A percentile compares a stretch with the other conserved stretches of the same genome.
Conservation (phyloP, 2,329 filamentous ascomycete species). For the Aureobasidium zeae region DNA sequence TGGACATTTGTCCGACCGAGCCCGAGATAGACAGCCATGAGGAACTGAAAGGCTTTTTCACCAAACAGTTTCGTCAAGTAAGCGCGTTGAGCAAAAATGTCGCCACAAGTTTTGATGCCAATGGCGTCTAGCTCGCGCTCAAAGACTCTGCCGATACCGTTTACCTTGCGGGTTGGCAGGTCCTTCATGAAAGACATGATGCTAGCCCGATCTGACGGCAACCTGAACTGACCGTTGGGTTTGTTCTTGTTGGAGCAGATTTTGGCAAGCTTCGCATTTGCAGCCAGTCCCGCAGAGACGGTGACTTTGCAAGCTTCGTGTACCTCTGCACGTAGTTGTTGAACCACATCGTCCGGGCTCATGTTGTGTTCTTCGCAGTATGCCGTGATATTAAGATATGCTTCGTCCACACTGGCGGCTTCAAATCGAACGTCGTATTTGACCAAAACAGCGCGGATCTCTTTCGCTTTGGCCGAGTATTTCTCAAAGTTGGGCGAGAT, state of each 20-base stretch:
- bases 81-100: conserved; percentile 69
- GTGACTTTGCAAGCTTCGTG: conserved; percentile 70
- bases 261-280: conserved; percentile 88
- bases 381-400: conserved; percentile 84
- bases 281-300: conserved; percentile 86
- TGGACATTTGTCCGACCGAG: conserved; percentile 77
- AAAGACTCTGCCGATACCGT: conserved; percentile 87
- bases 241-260: conserved; percentile 95
- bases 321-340: conserved; percentile 68
- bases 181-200: conserved; percentile 82
- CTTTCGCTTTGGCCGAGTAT: conserved; percentile 80
- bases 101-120: conserved; percentile 78
- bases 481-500: conserved; percentile 83
- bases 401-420: conserved; percentile 90
- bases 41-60: conserved; percentile 80
- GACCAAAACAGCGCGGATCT: conserved; percentile 71
- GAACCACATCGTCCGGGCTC: conserved; percentile 62
- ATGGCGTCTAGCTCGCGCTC: conserved; percentile 84
- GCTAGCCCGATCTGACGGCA: conserved; percentile 60
- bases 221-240: conserved; percentile 79
- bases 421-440: conserved; percentile 89
- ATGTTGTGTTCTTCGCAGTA: conserved; percentile 66
- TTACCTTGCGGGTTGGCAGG: conserved; percentile 80
- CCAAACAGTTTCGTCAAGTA: conserved; percentile 73
- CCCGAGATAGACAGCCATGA: conserved; percentile 76